Evolutionary conservation across 1,139 yeast genomes (phyloP).

Genomic region (Debaryomyces fabryi): DNA sequence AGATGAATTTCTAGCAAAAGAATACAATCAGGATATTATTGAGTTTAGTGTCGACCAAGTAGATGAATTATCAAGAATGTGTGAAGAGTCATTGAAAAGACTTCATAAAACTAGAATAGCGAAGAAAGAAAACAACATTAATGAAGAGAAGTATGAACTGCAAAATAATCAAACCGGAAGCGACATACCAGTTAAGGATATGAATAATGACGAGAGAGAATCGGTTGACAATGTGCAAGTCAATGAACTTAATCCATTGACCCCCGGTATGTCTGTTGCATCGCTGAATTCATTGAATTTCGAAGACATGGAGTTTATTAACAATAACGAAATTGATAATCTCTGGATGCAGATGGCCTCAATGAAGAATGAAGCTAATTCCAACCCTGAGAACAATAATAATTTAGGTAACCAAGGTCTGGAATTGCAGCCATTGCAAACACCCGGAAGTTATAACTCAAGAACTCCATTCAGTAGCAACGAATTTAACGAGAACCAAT

Average conservation of each 20-base stretch:
- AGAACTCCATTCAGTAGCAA: neutral
- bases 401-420: neutral
- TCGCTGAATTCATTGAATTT: constrained; percentile 15
- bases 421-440: neutral
- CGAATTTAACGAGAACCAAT: neutral
- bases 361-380: constrained; percentile 24
- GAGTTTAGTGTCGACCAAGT: neutral
- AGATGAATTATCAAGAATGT: constrained; percentile 1
- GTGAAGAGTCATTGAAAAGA: neutral
- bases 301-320: constrained; percentile 25
- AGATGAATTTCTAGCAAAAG: constrained; percentile 1
- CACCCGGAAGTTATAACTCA: neutral
- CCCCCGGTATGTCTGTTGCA: constrained; percentile 1
- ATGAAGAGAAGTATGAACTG: neutral
- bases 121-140: neutral
- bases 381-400: neutral
- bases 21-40: neutral
- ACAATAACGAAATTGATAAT: constrained; percentile 38
- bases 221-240: neutral
- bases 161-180: neutral
- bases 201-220: neutral
- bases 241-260: neutral
- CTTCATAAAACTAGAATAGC: neutral
- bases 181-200: neutral
- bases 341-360: constrained; percentile 40